Conservation (phyloP, 2,329 filamentous ascomycete species). For the Daldinia sp. region DNA sequence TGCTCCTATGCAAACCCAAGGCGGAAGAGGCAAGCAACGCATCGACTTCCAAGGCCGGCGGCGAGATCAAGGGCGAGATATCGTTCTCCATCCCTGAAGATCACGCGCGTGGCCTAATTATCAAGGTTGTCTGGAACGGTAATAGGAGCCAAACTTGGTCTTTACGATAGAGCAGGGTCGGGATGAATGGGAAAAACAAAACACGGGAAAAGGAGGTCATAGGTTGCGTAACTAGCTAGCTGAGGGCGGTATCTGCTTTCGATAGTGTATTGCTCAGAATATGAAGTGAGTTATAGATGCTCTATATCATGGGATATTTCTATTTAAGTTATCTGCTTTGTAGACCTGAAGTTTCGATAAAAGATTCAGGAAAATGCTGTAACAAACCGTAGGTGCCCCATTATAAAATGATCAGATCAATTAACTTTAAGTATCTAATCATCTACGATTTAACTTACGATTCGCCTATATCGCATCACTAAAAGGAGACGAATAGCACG, state of each 20-base stretch:
- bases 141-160: slow-evolving; percentile 62
- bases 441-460: background rate
- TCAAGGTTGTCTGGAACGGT: slow-evolving; percentile 72
- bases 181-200: slow-evolving; percentile 3
- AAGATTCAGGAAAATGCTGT: background rate
- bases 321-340: background rate
- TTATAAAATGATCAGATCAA: background rate
- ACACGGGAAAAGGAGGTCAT: background rate
- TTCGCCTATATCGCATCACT: background rate
- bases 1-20: slow-evolving; percentile 74
- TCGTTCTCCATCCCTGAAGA: slow-evolving; percentile 77
- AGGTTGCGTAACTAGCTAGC: background rate
- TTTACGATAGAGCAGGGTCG: slow-evolving; percentile 38
- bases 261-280: background rate
- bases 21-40: slow-evolving; percentile 29
- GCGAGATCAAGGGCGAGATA: slow-evolving; percentile 74
- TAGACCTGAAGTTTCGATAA: background rate
- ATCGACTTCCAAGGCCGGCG: slow-evolving; percentile 63
- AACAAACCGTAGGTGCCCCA: background rate
- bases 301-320: background rate
- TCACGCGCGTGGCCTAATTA: slow-evolving; percentile 75
- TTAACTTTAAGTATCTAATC: background rate
- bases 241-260: background rate
- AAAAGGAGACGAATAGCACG: background rate
- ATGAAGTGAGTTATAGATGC: background rate